These are phyloP conservation scores for Coprinopsis marcescibilis DNA, from an alignment of 768 basidiomycete species.

Conservation along the genomic window DNA sequence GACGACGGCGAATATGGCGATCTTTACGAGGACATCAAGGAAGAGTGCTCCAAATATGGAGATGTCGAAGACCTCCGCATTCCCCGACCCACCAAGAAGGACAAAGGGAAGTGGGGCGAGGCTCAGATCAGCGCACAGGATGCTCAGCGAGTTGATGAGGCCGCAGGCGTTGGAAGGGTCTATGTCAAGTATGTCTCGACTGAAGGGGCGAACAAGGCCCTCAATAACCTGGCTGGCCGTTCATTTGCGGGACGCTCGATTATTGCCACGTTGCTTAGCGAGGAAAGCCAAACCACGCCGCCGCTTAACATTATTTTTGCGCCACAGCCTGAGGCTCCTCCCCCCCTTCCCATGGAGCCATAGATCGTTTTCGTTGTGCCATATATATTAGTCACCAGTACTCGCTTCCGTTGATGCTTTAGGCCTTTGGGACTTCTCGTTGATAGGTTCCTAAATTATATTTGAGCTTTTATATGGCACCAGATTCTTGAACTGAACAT, in stretches of 20 bases:
- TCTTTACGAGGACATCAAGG: constrained; percentile 89
- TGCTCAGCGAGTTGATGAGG: constrained; percentile 75
- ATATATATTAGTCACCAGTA: too few relatives aligned
- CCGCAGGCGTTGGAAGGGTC: constrained; percentile 89
- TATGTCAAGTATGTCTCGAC: constrained; percentile 81
- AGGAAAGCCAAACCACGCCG: constrained; percentile 82
- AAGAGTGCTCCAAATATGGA: constrained; percentile 82
- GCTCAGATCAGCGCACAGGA: constrained; percentile 58
- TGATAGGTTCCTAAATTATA: background rate
- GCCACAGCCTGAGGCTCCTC: constrained; percentile 76
- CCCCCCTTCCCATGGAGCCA: constrained; percentile 61
- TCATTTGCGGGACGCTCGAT: constrained; percentile 85
- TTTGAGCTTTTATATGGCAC: background rate
- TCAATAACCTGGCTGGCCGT: constrained; percentile 85
- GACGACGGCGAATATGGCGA: constrained; percentile 93
- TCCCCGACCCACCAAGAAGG: constrained; percentile 83
- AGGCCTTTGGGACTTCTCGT: background rate
- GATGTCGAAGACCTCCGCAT: constrained; percentile 80
- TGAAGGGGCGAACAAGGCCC: constrained; percentile 58
- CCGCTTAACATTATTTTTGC: constrained; percentile 80
- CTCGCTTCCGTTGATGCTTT: constrained; percentile 5
- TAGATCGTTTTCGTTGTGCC: constrained; percentile 16
- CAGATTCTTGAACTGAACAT: too few relatives aligned
- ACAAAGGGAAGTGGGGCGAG: constrained; percentile 78
- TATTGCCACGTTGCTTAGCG: constrained; percentile 76